Base-by-base conservation (phyloP, 1,284 basidiomycete genomes). In the Puccinia coronata region DNA sequence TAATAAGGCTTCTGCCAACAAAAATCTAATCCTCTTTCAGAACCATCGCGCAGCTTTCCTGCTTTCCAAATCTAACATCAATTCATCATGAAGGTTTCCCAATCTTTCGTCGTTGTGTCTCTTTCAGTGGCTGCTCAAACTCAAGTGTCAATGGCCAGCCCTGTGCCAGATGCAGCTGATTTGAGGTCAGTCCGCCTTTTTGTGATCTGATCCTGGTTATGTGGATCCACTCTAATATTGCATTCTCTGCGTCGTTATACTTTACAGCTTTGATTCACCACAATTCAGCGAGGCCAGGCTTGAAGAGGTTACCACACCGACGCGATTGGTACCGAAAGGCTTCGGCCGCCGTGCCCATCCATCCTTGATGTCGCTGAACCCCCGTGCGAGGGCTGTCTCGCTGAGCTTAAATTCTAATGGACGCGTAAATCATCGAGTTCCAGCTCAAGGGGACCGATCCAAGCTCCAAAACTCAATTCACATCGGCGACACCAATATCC, bases 41-140 rank as follows among this genome's bases (percentile, higher is more conserved):
- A n/a, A n/a, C n/a, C n/a, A n/a, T n/a, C n/a, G n/a, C n/a, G n/a
- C n/a, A n/a, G n/a, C n/a, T n/a, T n/a, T n/a, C n/a, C n/a, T n/a
- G n/a, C n/a, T n/a, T n/a, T n/a, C n/a, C n/a, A n/a, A n/a, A n/a
- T n/a, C n/a, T n/a, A n/a, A n/a, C n/a, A n/a, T n/a, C n/a, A n/a
- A 41, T 20, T 11, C 53, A 73, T 59, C 71, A 80, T 80, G 78
- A 80, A 80, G 70, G 41, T 80, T 41, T 73, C 78, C 25, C 78
- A 80, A 73, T 80, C 78, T 28, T 80, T 80, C 47, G 78, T 80
- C 57, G 70, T 80, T 11, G 78, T 70, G 6, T 80, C 78, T 25
- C 51, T 80, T 12, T 80, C 78, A 5, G 70, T 80, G 14, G 78
- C 78, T n/a, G 73, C 73, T 20, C 57, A 76, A 47, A 49, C 57